Base-by-base conservation (phyloP, 2,329 filamentous ascomycete species). In the Epichloe gansuensis region DNA sequence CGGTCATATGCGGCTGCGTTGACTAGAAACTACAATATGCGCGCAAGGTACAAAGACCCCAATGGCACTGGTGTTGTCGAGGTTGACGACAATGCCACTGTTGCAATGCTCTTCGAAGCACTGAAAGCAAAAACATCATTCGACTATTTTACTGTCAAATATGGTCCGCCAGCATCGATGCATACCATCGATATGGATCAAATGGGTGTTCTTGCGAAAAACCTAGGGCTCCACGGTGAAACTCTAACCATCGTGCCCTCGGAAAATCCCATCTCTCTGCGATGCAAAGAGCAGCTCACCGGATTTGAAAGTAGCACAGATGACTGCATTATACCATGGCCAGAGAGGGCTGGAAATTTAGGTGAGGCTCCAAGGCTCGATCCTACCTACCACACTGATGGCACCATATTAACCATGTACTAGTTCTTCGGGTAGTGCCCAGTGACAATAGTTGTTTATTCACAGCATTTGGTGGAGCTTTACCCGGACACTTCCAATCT, bases 361-460 rank as follows among this genome's bases (percentile, higher is more conserved):
- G 65, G 78, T 77, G 63, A 55, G 58, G 56, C n/a, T 5, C 11
- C n/a, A 5, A 17, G 13, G 23, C 21, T 17, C 39, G 39, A 47
- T 23, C 31, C 12, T 34, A 21, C 17, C 11, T 5, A 21, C 17
- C 9, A 23, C 27, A 15, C 15, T 11, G 15, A 36, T n/a, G 25
- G 21, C 13, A 38, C n/a, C 17, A 8, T 7, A 21, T 21, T 34
- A 25, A 43, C 38, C 17, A 23, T 25, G 15, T 27, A 43, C 11
- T 43, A 81, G 85, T 94, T 8, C 77, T 96, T 17, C 84, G 91
- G 13, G 87, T 97, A 49, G 96, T 97, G 91, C 89, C 90, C 4
- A 91, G 96, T 63, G 91, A 97, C 67, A 96, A 96, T 68, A 89
- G 84, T 53, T 97, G 91, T 69, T 82, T 97, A 61, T 97, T 96